phyloP scores from a whole-genome alignment of 179 eudicot species.

The Nepenthes alata region DNA sequence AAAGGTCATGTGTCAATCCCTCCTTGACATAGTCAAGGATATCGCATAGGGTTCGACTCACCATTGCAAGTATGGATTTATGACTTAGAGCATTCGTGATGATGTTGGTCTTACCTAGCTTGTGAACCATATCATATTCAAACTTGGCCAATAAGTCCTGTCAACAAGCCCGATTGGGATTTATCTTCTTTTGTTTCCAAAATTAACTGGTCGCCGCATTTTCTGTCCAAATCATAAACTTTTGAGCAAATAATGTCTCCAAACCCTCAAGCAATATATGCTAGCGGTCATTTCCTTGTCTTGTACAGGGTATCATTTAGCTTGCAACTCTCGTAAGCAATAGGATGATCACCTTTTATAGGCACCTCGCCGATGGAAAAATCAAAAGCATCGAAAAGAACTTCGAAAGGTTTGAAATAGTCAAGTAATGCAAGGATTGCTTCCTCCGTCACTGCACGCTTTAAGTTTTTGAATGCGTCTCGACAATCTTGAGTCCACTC shows the following conservation, averaged over 20 bases:
- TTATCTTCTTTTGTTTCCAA: no score
- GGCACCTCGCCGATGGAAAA: no score
- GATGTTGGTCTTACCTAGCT: neutral
- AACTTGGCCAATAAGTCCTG: neutral
- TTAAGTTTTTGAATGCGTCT: no score
- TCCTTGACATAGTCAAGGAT: neutral
- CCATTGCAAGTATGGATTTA: no score
- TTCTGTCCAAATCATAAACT: neutral
- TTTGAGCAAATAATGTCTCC: neutral
- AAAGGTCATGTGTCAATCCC: neutral
- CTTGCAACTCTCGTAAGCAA: neutral
- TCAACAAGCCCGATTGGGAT: no score
- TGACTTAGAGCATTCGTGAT: no score
- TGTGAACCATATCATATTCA: neutral
- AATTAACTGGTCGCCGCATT: neutral
- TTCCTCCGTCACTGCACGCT: no score
- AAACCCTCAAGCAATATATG: neutral
- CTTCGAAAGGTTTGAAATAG: no score
- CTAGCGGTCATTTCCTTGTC: neutral
- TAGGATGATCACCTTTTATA: no score
- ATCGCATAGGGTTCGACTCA: neutral
- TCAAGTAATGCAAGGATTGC: no score
- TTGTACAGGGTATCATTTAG: neutral
- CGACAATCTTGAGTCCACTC: no score
- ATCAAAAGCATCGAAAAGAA: no score